phyloP scores from a whole-genome alignment of 2,329 filamentous ascomycete genomes.

The Claviceps sp. region DNA sequence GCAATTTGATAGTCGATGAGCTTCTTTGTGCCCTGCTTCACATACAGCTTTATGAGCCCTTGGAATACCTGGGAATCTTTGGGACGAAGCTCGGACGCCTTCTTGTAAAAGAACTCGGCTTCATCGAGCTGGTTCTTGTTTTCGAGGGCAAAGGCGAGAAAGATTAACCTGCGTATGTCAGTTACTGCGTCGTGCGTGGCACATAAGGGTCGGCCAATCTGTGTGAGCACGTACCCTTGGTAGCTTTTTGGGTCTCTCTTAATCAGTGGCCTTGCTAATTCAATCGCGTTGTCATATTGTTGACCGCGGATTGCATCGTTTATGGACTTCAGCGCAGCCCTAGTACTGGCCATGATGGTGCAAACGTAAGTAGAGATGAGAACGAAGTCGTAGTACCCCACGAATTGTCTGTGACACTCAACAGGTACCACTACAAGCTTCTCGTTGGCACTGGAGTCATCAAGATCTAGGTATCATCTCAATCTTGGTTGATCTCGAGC shows the following conservation, averaged over 20 bases:
- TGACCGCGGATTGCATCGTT: slow-evolving; percentile 64
- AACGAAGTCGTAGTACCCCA: background rate
- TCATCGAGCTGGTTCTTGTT: slow-evolving; percentile 59
- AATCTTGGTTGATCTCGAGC: background rate
- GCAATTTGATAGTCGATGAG: slow-evolving; percentile 63
- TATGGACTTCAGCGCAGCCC: slow-evolving; percentile 69
- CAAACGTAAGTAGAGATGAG: background rate
- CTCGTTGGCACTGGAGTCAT: background rate
- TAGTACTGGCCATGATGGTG: slow-evolving; percentile 38
- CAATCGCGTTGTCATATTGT: slow-evolving; percentile 64
- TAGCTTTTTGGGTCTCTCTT: slow-evolving; percentile 66
- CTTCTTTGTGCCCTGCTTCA: slow-evolving; percentile 57
- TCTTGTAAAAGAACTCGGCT: slow-evolving; percentile 62
- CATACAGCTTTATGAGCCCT: slow-evolving; percentile 74
- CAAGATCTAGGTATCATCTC: background rate
- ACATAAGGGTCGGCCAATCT: too few relatives aligned
- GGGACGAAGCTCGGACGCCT: slow-evolving; percentile 58
- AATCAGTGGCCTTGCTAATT: slow-evolving; percentile 56
- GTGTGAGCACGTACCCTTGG: slow-evolving; percentile 49
- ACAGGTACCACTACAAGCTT: background rate
- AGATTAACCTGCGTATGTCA: slow-evolving; percentile 45
- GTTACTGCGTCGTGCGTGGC: background rate
- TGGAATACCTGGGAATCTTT: slow-evolving; percentile 81
- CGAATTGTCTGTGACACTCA: background rate
- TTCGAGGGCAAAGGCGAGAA: slow-evolving; percentile 73